Percentiles rank a stretch among this genome's conserved stretches.
These are phyloP conservation scores for Lathyrus oleraceus DNA, from an alignment of 306 rosid genomes.

Conservation along the genomic window DNA sequence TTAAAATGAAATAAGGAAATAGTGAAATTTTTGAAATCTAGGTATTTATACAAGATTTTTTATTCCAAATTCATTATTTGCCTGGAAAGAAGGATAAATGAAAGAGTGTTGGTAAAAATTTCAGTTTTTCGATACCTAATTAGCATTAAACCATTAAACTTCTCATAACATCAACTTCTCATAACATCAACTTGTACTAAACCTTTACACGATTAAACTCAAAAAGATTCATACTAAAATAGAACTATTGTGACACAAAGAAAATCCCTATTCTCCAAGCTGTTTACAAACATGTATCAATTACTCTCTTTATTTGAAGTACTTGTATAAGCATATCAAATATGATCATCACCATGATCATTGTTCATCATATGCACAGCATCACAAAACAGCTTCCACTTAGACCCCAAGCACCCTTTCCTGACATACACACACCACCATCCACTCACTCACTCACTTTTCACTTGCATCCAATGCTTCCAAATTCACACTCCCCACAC, in stretches of 20 bases:
- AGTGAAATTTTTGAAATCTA: too few relatives aligned
- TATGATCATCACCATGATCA: background rate
- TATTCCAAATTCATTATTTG: too few relatives aligned
- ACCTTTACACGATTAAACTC: background rate
- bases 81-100: too few relatives aligned
- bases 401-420: slow-evolving; percentile 33
- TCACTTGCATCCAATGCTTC: slow-evolving; percentile 18
- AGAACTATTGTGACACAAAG: background rate
- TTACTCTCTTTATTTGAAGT: background rate
- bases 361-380: background rate
- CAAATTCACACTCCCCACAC: background rate
- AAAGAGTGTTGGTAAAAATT: too few relatives aligned
- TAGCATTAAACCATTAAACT: too few relatives aligned
- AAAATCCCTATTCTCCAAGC: background rate
- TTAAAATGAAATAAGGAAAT: too few relatives aligned
- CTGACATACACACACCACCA: background rate
- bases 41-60: too few relatives aligned
- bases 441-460: slow-evolving; percentile 10
- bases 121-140: too few relatives aligned
- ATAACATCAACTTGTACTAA: too few relatives aligned
- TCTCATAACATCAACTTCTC: too few relatives aligned
- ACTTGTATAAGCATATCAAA: background rate
- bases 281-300: background rate
- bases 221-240: background rate
- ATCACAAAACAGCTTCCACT: slow-evolving; percentile 7